Conservation (phyloP, 2,329 filamentous ascomycete genomes). For the Periconia sp. region DNA sequence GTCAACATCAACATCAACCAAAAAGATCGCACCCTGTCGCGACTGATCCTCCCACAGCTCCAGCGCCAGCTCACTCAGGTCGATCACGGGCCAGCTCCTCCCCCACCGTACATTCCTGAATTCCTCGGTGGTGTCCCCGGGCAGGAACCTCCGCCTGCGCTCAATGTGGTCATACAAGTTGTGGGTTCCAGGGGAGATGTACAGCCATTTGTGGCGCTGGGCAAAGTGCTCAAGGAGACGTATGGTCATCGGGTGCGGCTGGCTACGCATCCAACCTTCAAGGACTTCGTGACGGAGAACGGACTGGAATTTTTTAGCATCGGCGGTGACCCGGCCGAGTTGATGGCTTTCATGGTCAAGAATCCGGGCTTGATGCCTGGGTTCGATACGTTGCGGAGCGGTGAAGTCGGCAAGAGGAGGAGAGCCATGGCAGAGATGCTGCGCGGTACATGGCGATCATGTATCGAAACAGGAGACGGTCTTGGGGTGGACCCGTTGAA, state of each 20-base stretch:
- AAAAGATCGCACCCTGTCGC: constrained; percentile 38
- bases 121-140: constrained; percentile 67
- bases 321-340: constrained; percentile 51
- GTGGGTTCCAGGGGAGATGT: constrained; percentile 54
- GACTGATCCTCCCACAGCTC: constrained; percentile 42
- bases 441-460: constrained; percentile 84
- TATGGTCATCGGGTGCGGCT: constrained; percentile 52
- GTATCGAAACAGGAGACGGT: constrained; percentile 76
- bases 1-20: constrained; percentile 46
- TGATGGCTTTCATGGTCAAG: constrained; percentile 84
- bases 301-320: constrained; percentile 56
- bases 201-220: constrained; percentile 53
- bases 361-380: constrained; percentile 84
- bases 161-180: constrained; percentile 54
- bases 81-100: constrained; percentile 57
- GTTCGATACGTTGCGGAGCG: constrained; percentile 72
- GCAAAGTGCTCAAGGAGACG: constrained; percentile 52
- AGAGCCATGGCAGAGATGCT: constrained; percentile 77
- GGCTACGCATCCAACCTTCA: constrained; percentile 53
- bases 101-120: constrained; percentile 72
- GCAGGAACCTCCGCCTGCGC: constrained; percentile 53
- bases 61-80: constrained; percentile 42
- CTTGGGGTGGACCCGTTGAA: constrained; percentile 53
- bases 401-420: constrained; percentile 74
- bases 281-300: constrained; percentile 52